Evolutionary conservation across 768 basidiomycete genomes (phyloP), one percentile per base, ranked within the genome.

Genomic region (Hebeloma cylindrosporum): DNA sequence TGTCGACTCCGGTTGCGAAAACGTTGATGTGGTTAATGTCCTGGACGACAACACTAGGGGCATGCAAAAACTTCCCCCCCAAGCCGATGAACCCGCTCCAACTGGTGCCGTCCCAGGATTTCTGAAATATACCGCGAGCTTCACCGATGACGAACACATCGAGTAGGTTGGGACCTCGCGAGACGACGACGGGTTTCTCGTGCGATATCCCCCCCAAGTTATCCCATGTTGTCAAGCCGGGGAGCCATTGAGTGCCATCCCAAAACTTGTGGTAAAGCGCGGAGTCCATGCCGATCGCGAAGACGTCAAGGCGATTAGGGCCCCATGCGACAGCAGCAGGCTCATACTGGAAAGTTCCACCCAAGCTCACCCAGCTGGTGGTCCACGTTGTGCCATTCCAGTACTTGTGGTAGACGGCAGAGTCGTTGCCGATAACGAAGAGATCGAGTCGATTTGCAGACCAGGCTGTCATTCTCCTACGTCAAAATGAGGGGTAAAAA

Each of bases 371-470:
- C 35, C 31, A 50, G 35, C 35, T 43, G 17, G 33, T 45, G 7
- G n/a, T 32, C 6, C 28, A 29, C 7, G 48, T 44, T 11, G 10
- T 5, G 17, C 50, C 50, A 31, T 51, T 20, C 45, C 45, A 54
- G 10, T 6, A 37, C 34, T 54, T 51, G 31, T 54, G 53, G 37
- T 44, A 48, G 16, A 51, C 16, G 31, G 45, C 50, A 31, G 53
- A 54, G 46, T 51, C 31, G 17, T 45, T 45, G 35, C 53, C 50
- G 22, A 54, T 21, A 31, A 45, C 50, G 45, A 54, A 54, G 38
- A 54, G 40, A 31, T 54, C 52, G 28, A 52, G 47, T 23, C 47
- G 51, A 29, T 48, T 41, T 13, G 28, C 2, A 6, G 21, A 20
- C 51, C 51, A 48, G 30, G 51, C 23, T 31, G 51, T 48, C 51